Conservation (phyloP, 1,284 basidiomycete genomes). For the Phellopilus nigrolimitatus region DNA sequence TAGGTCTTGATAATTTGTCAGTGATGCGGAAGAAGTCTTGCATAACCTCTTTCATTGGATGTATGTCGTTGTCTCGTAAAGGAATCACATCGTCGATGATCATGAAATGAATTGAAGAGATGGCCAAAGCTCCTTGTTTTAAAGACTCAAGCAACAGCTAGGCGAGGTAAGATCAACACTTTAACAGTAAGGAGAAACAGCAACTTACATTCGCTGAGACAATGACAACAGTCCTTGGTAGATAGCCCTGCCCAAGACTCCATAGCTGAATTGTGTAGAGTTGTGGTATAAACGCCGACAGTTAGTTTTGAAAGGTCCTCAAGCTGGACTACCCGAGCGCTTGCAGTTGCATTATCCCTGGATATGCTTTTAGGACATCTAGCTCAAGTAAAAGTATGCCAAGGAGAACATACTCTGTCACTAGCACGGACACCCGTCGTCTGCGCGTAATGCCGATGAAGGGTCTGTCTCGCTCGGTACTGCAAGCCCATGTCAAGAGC, state of each 20-base stretch:
- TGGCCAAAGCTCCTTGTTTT: conserved; percentile 29
- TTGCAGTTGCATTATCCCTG: conserved; percentile 19
- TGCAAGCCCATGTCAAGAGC: conserved; percentile 18
- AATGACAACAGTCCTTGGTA: conserved; percentile 36
- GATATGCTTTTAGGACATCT: neutral
- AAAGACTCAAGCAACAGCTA: conserved; percentile 32
- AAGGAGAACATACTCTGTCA: conserved; percentile 31
- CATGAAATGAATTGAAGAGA: conserved; percentile 40
- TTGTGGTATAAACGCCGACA: conserved; percentile 24
- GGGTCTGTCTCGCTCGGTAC: conserved; percentile 12
- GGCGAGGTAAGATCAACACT: conserved; percentile 12
- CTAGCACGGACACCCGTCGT: conserved; percentile 27
- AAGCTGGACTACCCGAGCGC: conserved; percentile 13
- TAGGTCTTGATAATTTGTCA: conserved; percentile 35
- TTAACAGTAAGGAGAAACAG: conserved; percentile 1
- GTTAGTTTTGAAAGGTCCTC: conserved; percentile 20
- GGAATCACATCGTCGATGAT: conserved; percentile 37
- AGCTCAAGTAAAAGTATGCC: neutral
- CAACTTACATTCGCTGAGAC: conserved; percentile 33
- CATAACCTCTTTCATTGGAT: conserved; percentile 40
- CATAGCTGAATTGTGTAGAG: conserved; percentile 20
- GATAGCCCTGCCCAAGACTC: conserved; percentile 29
- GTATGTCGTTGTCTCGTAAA: conserved; percentile 25
- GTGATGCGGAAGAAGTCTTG: conserved; percentile 39
- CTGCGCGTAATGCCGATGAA: conserved; percentile 6